phyloP scores from a whole-genome alignment of 1,284 basidiomycete genomes.

The Retiboletus flavoniger region DNA sequence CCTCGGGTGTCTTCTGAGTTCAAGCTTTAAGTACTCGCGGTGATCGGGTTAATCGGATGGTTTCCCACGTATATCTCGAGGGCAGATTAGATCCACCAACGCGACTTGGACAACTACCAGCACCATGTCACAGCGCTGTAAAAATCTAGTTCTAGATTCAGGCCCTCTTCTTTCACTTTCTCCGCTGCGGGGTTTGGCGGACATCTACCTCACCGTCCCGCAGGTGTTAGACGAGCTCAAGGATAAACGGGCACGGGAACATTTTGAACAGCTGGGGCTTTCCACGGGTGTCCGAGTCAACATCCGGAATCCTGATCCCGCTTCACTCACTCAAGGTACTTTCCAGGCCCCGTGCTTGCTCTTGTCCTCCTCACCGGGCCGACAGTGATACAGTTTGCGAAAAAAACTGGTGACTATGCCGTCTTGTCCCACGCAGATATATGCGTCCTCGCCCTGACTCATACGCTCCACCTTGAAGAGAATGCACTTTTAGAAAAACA shows the following conservation, averaged over 20 bases:
- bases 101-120: neutral
- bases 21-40: neutral
- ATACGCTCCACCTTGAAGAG: conserved; percentile 64
- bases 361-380: conserved; percentile 11
- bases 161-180: conserved; percentile 86
- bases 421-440: conserved; percentile 93
- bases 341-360: conserved; percentile 13
- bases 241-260: conserved; percentile 82
- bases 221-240: conserved; percentile 88
- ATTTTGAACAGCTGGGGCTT: conserved; percentile 75
- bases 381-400: conserved; percentile 85
- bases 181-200: conserved; percentile 80
- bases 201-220: conserved; percentile 82
- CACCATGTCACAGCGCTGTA: conserved; percentile 51
- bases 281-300: conserved; percentile 74
- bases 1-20: neutral
- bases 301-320: conserved; percentile 71
- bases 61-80: conserved; percentile 16
- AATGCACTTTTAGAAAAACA: conserved; percentile 13
- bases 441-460: conserved; percentile 87
- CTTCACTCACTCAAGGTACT: conserved; percentile 76
- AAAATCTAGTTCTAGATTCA: conserved; percentile 86
- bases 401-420: conserved; percentile 95
- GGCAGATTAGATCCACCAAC: conserved; percentile 12
- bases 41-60: neutral